These are phyloP conservation scores for Zizania palustris DNA, from an alignment of 202 grass and related monocot genomes.

Conservation along the genomic window DNA sequence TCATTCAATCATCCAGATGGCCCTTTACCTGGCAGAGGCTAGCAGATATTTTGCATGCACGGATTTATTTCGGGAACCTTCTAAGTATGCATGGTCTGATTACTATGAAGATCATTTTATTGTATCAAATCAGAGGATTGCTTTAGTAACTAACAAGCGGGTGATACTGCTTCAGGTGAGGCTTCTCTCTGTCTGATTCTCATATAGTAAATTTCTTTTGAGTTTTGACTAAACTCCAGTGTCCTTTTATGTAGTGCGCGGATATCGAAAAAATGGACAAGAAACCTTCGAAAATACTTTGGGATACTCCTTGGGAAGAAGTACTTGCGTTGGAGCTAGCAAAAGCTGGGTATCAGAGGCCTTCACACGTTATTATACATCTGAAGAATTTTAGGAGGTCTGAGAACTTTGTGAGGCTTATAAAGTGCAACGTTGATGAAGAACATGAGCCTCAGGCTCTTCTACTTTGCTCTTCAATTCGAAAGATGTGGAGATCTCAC, in stretches of 20 bases:
- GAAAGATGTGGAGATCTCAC: slow-evolving; percentile 86
- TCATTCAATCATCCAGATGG: slow-evolving; percentile 68
- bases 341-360: slow-evolving; percentile 75
- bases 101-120: slow-evolving; percentile 93
- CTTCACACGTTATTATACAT: slow-evolving; percentile 94
- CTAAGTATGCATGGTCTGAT: slow-evolving; percentile 99
- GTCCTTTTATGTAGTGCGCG: slow-evolving; percentile 62
- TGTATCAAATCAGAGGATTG: slow-evolving; percentile 73
- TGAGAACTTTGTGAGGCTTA: slow-evolving; percentile 82
- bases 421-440: slow-evolving; percentile 70
- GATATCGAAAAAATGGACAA: slow-evolving; percentile 93
- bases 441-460: slow-evolving; percentile 69
- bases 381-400: slow-evolving; percentile 84
- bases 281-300: slow-evolving; percentile 92
- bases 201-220: slow-evolving; percentile 10
- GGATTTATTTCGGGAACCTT: slow-evolving; percentile 97
- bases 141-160: slow-evolving; percentile 84
- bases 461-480: slow-evolving; percentile 76
- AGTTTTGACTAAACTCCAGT: slow-evolving; percentile 25
- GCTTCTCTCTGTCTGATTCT: slow-evolving; percentile 40
- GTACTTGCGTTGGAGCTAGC: slow-evolving; percentile 90
- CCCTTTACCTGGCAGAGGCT: slow-evolving; percentile 93
- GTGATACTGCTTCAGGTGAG: slow-evolving; percentile 93
- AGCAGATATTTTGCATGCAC: slow-evolving; percentile 92
- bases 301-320: slow-evolving; percentile 94